These are phyloP conservation scores for Hyphopichia buzzinii DNA, from an alignment of 1,139 yeast species.

Conservation along the genomic window DNA sequence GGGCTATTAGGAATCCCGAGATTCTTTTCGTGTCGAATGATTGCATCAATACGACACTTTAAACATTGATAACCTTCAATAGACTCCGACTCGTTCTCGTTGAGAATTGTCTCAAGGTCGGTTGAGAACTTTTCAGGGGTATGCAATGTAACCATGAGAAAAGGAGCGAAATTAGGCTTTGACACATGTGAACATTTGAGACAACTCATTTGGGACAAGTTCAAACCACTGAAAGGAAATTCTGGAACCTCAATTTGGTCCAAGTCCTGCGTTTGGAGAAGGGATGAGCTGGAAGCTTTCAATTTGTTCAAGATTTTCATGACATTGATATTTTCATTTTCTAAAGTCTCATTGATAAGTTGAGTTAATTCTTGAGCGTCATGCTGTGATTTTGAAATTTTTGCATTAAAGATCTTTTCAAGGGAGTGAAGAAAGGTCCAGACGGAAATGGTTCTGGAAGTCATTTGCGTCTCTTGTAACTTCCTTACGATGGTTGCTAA, in stretches of 20 bases:
- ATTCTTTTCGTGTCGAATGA: constrained; percentile 34
- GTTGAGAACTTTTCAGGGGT: constrained; percentile 62
- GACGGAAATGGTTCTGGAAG: constrained; percentile 60
- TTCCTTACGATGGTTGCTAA: constrained; percentile 52
- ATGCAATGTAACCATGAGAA: constrained; percentile 69
- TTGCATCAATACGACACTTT: constrained; percentile 57
- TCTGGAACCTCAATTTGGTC: constrained; percentile 44
- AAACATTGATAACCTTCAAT: constrained; percentile 82
- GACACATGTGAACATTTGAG: constrained; percentile 64
- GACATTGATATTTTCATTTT: constrained; percentile 56
- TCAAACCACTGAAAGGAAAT: constrained; percentile 72
- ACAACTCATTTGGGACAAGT: constrained; percentile 68
- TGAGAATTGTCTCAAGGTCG: constrained; percentile 53
- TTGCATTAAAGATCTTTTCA: constrained; percentile 75
- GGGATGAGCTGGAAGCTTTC: constrained; percentile 4
- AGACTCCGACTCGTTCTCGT: constrained; percentile 61
- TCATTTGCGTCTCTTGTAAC: constrained; percentile 61
- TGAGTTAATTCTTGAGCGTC: constrained; percentile 94
- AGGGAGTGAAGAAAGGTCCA: constrained; percentile 75
- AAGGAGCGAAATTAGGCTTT: constrained; percentile 57
- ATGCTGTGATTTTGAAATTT: constrained; percentile 79
- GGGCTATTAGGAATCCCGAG: constrained; percentile 10
- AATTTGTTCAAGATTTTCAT: constrained; percentile 29
- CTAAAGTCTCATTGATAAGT: constrained; percentile 72
- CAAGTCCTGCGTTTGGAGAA: constrained; percentile 14